Percentiles rank a stretch among this genome's conserved stretches.
These are phyloP conservation scores for Trichoderma virens DNA, from an alignment of 495 filamentous ascomycete genomes.

Conservation along the genomic window DNA sequence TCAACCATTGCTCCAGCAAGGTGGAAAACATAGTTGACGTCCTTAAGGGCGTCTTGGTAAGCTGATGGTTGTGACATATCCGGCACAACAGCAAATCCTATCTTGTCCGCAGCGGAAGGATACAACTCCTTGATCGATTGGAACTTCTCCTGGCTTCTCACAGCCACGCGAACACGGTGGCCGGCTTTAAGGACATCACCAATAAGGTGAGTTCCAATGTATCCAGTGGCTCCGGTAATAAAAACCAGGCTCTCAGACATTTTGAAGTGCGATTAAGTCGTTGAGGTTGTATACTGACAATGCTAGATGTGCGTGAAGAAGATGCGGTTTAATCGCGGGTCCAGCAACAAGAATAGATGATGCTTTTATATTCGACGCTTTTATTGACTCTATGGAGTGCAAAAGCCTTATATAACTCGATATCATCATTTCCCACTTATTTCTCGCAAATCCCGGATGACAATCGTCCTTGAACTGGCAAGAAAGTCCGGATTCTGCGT, in stretches of 20 bases:
- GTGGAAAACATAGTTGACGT: background rate
- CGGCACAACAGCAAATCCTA: background rate
- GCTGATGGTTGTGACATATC: background rate
- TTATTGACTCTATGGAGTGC: no score
- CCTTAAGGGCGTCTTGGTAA: background rate
- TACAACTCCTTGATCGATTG: background rate
- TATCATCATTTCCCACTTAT: background rate
- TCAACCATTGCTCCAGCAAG: background rate
- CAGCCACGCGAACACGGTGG: background rate
- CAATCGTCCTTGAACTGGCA: background rate
- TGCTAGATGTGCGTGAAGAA: background rate
- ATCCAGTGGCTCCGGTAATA: background rate
- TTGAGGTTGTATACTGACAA: background rate
- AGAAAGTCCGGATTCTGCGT: background rate
- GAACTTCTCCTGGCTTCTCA: background rate
- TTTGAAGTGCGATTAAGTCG: background rate
- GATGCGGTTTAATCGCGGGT: background rate
- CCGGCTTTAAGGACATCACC: slow-evolving; percentile 5
- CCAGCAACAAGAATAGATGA: no score
- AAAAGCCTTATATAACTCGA: no score
- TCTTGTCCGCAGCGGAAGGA: background rate
- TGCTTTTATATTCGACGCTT: no score
- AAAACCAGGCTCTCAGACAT: background rate
- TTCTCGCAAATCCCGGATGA: background rate
- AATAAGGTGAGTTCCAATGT: background rate